A percentile compares a stretch with the other conserved stretches of the same genome.
These are phyloP conservation scores for Dionaea muscipula DNA, from an alignment of 179 eudicot species.

Conservation along the genomic window DNA sequence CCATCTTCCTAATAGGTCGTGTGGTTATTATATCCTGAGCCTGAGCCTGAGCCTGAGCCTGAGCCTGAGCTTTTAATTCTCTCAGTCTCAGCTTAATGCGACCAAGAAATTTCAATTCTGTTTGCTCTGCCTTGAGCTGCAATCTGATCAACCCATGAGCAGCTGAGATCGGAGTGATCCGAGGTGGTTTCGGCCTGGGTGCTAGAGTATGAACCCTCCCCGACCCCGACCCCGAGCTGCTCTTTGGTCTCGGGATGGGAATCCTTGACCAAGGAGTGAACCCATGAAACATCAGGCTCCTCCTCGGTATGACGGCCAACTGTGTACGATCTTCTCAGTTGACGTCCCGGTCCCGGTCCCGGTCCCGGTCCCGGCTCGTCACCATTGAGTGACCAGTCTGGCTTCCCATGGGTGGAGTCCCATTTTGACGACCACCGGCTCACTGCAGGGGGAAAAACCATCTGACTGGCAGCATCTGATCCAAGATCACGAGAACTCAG, in stretches of 20 bases:
- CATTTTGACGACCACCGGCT: slow-evolving; percentile 36
- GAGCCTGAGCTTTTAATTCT: slow-evolving; percentile 10
- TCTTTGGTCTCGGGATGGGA: slow-evolving; percentile 28
- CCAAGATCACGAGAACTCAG: slow-evolving; percentile 34
- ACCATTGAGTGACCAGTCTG: slow-evolving; percentile 38
- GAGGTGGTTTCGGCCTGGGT: slow-evolving; percentile 20
- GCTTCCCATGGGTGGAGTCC: slow-evolving; percentile 34
- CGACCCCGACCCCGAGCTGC: slow-evolving; percentile 12
- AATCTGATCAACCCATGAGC: slow-evolving; percentile 44
- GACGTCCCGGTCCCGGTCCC: slow-evolving; percentile 6
- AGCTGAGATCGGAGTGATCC: slow-evolving; percentile 34
- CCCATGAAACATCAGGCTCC: slow-evolving; percentile 50
- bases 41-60: neutral
- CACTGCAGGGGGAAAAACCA: slow-evolving; percentile 25
- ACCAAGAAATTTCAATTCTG: neutral
- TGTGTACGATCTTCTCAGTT: slow-evolving; percentile 20
- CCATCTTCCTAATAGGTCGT: no score
- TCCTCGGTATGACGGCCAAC: slow-evolving; percentile 19
- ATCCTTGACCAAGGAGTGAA: slow-evolving; percentile 44
- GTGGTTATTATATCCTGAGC: no score
- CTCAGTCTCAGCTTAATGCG: neutral
- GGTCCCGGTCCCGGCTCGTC: slow-evolving; percentile 17
- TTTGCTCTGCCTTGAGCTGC: slow-evolving; percentile 20
- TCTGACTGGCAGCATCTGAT: neutral
- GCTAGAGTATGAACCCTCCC: slow-evolving; percentile 19